These are phyloP conservation scores for Juncus effusus DNA, from an alignment of 176 grass and related monocot genomes.

Conservation along the genomic window DNA sequence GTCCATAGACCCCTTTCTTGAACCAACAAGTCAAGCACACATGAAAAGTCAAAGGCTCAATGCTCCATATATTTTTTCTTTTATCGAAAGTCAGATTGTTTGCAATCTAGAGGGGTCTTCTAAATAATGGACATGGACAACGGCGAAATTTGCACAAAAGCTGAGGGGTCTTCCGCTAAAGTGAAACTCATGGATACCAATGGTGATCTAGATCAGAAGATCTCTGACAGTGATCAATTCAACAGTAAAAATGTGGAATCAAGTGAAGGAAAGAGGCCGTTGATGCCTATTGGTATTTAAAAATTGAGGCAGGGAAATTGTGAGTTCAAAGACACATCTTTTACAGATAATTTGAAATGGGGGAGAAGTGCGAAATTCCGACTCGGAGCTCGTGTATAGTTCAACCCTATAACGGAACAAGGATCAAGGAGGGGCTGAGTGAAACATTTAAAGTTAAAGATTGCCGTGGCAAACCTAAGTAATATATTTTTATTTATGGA, in stretches of 20 bases:
- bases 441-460: too few species aligned
- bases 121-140: conserved; percentile 15
- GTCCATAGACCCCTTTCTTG: too few species aligned
- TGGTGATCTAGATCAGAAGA: conserved; percentile 76
- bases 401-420: too few species aligned
- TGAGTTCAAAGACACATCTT: conserved; percentile 51
- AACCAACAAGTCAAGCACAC: too few species aligned
- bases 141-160: conserved; percentile 46
- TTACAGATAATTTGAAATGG: conserved; percentile 95
- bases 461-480: too few species aligned
- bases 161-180: conserved; percentile 50
- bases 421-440: too few species aligned
- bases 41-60: too few species aligned
- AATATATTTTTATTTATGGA: too few species aligned
- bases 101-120: too few species aligned
- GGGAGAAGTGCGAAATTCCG: conserved; percentile 72
- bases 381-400: conserved; percentile 38
- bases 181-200: conserved; percentile 81
- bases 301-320: conserved; percentile 63
- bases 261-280: conserved; percentile 78
- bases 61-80: too few species aligned
- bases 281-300: conserved; percentile 57
- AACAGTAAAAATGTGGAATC: conserved; percentile 58
- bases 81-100: too few species aligned
- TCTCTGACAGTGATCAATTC: conserved; percentile 78